Conservation (phyloP, 1,284 basidiomycete genomes). For the Melanopsichium pennsylvanicum region DNA sequence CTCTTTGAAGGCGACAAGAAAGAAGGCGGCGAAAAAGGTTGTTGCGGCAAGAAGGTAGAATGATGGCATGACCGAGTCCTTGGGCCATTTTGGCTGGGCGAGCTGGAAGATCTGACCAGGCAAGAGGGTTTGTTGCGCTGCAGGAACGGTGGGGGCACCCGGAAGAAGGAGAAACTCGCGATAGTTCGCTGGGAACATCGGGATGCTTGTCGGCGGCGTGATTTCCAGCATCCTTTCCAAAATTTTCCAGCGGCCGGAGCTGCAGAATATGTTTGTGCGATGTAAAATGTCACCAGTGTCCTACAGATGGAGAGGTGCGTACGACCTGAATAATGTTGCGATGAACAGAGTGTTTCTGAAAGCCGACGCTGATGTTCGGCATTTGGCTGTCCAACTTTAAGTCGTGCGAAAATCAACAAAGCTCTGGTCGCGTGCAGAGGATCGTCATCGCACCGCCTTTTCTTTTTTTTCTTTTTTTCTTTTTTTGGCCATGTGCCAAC, state of each 20-base stretch:
- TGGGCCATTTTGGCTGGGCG: constrained; percentile 35
- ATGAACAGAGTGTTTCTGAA: not conserved
- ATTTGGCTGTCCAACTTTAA: constrained; percentile 3
- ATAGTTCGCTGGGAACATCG: constrained; percentile 33
- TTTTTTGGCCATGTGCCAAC: constrained; percentile 6
- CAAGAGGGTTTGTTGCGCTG: constrained; percentile 17
- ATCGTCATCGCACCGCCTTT: constrained; percentile 22
- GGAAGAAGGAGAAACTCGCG: constrained; percentile 31
- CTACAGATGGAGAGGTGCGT: not conserved
- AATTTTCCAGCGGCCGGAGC: too few species aligned
- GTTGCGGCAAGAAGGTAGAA: constrained; percentile 33
- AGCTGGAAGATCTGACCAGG: constrained; percentile 39
- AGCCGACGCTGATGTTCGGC: not conserved
- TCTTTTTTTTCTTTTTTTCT: too few species aligned
- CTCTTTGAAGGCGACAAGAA: constrained; percentile 36
- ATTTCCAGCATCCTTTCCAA: constrained; percentile 32
- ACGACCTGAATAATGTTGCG: not conserved
- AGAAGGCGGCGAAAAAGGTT: constrained; percentile 22
- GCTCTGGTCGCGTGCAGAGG: not conserved
- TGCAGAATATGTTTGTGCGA: too few species aligned
- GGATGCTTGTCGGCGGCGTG: constrained; percentile 24
- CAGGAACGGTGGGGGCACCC: constrained; percentile 15
- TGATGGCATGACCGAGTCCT: constrained; percentile 21
- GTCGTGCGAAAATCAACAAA: constrained; percentile 7
- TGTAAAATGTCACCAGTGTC: too few species aligned